Conservation (phyloP, 306 rosid species). For the Senna siamea region DNA sequence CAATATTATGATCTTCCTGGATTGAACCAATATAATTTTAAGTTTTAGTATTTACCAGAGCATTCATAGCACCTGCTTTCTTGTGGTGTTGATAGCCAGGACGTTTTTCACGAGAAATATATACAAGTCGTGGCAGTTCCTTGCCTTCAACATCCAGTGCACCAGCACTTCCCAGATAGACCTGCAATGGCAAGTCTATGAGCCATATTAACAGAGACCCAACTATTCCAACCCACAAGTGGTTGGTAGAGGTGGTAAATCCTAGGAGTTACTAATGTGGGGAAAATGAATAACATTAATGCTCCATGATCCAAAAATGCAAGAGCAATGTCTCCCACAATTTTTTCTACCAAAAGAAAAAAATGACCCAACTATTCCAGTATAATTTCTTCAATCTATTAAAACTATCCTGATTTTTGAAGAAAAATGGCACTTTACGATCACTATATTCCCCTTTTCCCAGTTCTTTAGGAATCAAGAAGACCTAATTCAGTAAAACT, state of each 20-base stretch:
- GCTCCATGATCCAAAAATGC: too few relatives aligned
- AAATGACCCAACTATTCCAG: conserved; percentile 9
- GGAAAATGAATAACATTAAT: too few relatives aligned
- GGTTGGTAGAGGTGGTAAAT: too few relatives aligned
- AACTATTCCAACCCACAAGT: neutral
- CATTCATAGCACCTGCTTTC: conserved; percentile 98
- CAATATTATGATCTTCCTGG: neutral
- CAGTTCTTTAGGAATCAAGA: neutral
- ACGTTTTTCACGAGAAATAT: conserved; percentile 85
- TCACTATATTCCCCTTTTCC: conserved; percentile 5
- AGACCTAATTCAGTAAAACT: conserved; percentile 17
- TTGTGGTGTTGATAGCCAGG: conserved; percentile 92
- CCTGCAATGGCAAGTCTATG: conserved; percentile 41
- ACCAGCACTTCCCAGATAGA: conserved; percentile 57
- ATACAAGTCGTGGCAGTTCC: conserved; percentile 82
- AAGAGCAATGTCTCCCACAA: too few relatives aligned
- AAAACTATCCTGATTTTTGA: neutral
- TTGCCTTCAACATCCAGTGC: conserved; percentile 71
- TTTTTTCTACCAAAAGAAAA: too few relatives aligned
- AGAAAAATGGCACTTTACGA: neutral
- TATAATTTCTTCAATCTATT: neutral
- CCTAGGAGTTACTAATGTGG: too few relatives aligned
- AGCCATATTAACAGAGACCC: conserved; percentile 15
- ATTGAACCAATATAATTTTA: conserved; percentile 7
- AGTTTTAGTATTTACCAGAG: conserved; percentile 58